Evolutionary conservation across 495 filamentous ascomycete species (phyloP), one percentile per base, ranked within the genome.

Genomic region (Hypoxylon perforatum): DNA sequence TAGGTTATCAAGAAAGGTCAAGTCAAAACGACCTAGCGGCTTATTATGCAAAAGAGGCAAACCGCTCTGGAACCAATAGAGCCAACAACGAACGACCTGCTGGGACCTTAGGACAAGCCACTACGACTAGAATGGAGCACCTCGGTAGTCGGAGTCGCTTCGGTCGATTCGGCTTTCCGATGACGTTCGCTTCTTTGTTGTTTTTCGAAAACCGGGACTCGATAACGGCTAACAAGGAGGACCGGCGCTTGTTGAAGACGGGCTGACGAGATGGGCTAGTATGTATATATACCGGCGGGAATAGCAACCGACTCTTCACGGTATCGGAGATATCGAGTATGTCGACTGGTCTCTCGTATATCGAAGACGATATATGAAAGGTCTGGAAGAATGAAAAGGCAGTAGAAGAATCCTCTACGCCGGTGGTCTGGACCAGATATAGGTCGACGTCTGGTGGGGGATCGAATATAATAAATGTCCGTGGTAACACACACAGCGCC

Each of bases 391-490:
- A 30, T 15, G 21, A 10, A 45, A 65, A 49, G 42, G 33, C 9
- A 54, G 52, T 18, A 59, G 48, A 56, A 25, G 45, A 56, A 51
- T 35, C 61, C 25, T 28, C 7, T 7, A 72, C 42, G 57, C 68
- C 72, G 69, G 59, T 45, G 67, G 72, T 65, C 65, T 63, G 63
- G 49, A 67, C 69, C 72, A 70, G 72, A 62, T 60, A 51, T 48
- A 11, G 36, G 36, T 18, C 51, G 48, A 19, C 60, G 25, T 3
- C 25, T 28, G 63, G 56, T 65, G 48, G 64, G 15, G 56, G 35
- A 17, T 48, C 48, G 49, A 49, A 45, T 63, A 55, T 63, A 22
- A 48, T 60, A 42, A 59, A 70, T 70, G 68, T 44, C 55, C 10
- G 60, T 60, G 60, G 60, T 68, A 36, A 55, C 63, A 71, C 62